Evolutionary conservation across 495 filamentous ascomycete species (phyloP), one percentile per base, ranked within the genome.

Genomic region (Penicillium coffeae): DNA sequence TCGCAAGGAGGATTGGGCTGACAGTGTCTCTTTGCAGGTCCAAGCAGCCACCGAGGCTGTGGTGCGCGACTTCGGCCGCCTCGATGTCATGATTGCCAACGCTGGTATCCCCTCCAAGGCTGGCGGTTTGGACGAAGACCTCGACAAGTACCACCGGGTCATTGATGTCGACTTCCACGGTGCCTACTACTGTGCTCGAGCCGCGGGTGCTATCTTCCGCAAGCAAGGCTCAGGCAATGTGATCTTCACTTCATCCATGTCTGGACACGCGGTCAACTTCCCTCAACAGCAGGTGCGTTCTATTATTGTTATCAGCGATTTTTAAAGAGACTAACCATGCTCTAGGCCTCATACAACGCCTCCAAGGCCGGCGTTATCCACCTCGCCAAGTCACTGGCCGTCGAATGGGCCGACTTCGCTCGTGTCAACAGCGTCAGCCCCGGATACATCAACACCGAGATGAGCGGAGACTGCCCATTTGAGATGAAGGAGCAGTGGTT

Each of bases 341-440:
- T 19, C 13, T 13, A 51, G 48, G 48, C 48, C 12, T 46, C 42
- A 15, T 94, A 94, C 62, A 94, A 94, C 62, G 83, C 85, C 3
- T 84, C 84, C 37, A 94, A 94, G 70, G 89, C 89, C 6, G 89
- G 81, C 2, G 76, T 89, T 12, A 83, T 86, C 30, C 89, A 93
- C 48, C 69, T 90, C 15, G 85, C 75, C 63, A 79, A 73, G 61
- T 84, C 82, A 21, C 70, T 94, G 4, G 88, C 88, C 1, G 77
- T 91, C n/a, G 89, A 94, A 61, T 92, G 87, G 87, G 78, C 83
- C 7, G 80, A 79, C 14, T 91, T 89, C 55, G 89, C 89, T 7
- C 76, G 89, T 15, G 84, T 75, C 33, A 94, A 94, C 64, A 77
- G 77, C 19, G 67, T 94, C n/a, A 87, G 81, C 3, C 89, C 89